phyloP scores from a whole-genome alignment of 1,139 yeast genomes.

The Chernovozyma aurita region DNA sequence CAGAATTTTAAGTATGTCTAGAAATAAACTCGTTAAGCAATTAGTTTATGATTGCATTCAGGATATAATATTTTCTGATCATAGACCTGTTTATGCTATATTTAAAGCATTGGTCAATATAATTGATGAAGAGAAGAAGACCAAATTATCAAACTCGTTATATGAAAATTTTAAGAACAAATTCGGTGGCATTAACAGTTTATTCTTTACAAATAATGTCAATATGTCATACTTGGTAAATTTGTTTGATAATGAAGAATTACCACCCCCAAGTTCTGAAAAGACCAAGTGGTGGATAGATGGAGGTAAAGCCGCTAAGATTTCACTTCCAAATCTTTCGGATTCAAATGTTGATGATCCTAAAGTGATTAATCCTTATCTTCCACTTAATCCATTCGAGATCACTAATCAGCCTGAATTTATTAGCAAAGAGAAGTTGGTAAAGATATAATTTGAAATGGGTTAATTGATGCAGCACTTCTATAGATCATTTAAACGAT shows the following conservation, averaged over 20 bases:
- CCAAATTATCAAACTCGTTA: conserved; percentile 52
- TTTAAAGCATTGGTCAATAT: conserved; percentile 66
- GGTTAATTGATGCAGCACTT: too few relatives aligned
- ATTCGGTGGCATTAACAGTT: conserved; percentile 39
- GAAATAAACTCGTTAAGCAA: conserved; percentile 59
- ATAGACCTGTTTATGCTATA: conserved; percentile 83
- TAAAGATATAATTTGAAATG: conserved; percentile 20
- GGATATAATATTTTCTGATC: conserved; percentile 76
- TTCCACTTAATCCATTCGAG: conserved; percentile 69
- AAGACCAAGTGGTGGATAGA: conserved; percentile 87
- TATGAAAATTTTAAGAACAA: conserved; percentile 52
- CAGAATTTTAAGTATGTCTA: conserved; percentile 48
- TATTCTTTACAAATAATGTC: conserved; percentile 27
- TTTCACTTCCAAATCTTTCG: conserved; percentile 42
- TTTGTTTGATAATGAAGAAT: conserved; percentile 24
- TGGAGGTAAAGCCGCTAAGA: conserved; percentile 71
- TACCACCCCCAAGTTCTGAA: conserved; percentile 91
- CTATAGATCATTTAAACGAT: not conserved
- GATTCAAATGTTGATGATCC: conserved; percentile 26
- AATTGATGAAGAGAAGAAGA: conserved; percentile 61
- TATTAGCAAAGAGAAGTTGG: conserved; percentile 21
- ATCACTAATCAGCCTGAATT: conserved; percentile 32
- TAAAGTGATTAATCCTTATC: conserved; percentile 58
- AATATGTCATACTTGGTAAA: conserved; percentile 27
- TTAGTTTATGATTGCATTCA: conserved; percentile 59